Conservation (phyloP, 345 rosid species). For the rapeseed (Brassica napus) region DNA sequence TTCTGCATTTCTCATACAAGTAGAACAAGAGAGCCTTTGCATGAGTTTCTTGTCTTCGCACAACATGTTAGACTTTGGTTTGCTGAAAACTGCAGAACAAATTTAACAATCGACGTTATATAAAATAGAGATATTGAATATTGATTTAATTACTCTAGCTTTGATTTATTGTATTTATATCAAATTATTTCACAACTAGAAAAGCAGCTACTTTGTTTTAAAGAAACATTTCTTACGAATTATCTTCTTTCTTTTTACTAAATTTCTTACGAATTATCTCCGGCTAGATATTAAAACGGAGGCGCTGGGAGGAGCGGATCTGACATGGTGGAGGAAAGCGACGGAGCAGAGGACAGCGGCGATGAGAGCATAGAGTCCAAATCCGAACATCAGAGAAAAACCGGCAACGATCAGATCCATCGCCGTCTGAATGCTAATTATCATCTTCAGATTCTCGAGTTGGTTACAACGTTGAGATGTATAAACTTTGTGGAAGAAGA, state of each 20-base stretch:
- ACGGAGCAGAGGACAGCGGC: slow-evolving; percentile 70
- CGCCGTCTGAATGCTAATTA: slow-evolving; percentile 33
- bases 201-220: no score
- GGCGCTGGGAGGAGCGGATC: slow-evolving; percentile 35
- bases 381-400: slow-evolving; percentile 64
- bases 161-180: neutral
- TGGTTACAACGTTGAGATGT: neutral
- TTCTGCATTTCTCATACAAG: no score
- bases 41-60: no score
- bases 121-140: neutral
- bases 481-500: neutral
- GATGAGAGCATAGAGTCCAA: slow-evolving; percentile 64
- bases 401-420: slow-evolving; percentile 73
- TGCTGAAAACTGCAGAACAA: neutral
- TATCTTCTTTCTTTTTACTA: neutral
- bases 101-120: neutral
- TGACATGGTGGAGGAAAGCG: slow-evolving; percentile 68
- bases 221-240: neutral
- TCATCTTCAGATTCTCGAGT: slow-evolving; percentile 14
- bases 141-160: neutral
- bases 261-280: neutral
- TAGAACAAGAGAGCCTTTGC: no score
- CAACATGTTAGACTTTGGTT: neutral
- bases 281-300: neutral
- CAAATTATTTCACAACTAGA: no score